Percentiles rank a stretch among this genome's conserved stretches.
Conservation (phyloP, 176 grass and related monocot genomes). For the Oryza longistaminata region DNA sequence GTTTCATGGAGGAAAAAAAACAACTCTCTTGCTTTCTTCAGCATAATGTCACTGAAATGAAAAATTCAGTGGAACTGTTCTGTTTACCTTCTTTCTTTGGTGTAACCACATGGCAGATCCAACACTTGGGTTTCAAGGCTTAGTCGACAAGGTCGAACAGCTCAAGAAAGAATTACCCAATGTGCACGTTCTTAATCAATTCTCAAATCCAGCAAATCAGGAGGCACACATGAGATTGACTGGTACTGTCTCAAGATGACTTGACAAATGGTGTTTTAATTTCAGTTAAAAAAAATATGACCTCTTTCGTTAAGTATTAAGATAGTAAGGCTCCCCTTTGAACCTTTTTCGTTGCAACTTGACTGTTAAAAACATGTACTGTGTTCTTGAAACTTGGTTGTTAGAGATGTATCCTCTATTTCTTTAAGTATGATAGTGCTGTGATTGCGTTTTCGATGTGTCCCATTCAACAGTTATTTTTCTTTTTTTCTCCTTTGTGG, state of each 20-base stretch:
- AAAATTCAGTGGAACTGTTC: not conserved
- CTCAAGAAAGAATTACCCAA: constrained; percentile 62
- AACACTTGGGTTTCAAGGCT: constrained; percentile 48
- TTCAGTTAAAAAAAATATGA: not conserved
- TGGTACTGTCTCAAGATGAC: constrained; percentile 38
- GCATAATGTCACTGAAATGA: not conserved
- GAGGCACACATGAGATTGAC: constrained; percentile 63
- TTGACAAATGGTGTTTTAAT: not conserved
- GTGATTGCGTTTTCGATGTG: not conserved
- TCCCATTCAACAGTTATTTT: not conserved
- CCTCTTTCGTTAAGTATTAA: not conserved
- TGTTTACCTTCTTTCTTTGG: not conserved
- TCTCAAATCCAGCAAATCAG: constrained; percentile 63
- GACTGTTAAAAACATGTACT: not conserved
- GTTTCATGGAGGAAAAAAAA: not conserved
- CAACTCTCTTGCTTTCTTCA: not conserved
- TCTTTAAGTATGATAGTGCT: not conserved
- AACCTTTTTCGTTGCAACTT: not conserved
- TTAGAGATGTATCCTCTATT: not conserved
- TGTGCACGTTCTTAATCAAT: constrained; percentile 66
- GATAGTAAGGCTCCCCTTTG: not conserved
- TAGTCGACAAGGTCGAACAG: constrained; percentile 51
- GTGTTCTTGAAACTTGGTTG: too few species aligned
- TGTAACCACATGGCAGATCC: constrained; percentile 55
- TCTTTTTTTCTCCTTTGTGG: not conserved